Conservation (phyloP, 2,329 filamentous ascomycete species). For the Fusarium denticulatum region DNA sequence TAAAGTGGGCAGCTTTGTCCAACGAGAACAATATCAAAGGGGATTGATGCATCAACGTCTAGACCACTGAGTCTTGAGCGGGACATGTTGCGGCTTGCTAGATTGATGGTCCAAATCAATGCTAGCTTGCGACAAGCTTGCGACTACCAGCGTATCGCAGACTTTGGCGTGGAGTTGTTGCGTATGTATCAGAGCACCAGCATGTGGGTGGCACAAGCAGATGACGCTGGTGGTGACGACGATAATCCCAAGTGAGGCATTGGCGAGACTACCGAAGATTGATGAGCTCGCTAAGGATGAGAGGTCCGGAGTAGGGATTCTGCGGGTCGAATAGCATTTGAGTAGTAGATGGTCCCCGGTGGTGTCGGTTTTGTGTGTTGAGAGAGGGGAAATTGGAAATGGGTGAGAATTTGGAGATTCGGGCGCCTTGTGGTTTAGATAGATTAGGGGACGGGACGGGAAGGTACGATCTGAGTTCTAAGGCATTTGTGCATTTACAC, state of each 20-base stretch:
- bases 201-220: constrained; percentile 33
- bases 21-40: not conserved
- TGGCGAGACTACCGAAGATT: constrained; percentile 14
- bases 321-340: not conserved
- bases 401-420: constrained; percentile 27
- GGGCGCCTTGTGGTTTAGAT: constrained; percentile 30
- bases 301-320: not conserved
- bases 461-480: constrained; percentile 17
- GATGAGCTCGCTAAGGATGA: constrained; percentile 1
- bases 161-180: constrained; percentile 4
- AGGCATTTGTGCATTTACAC: constrained; percentile 47
- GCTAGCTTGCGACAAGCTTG: not conserved
- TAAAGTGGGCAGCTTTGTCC: constrained; percentile 26
- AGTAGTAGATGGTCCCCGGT: not conserved
- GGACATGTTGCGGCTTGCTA: not conserved
- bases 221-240: constrained; percentile 36
- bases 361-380: not conserved
- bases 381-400: constrained; percentile 17
- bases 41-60: not conserved
- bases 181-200: constrained; percentile 17
- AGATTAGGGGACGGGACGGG: not conserved
- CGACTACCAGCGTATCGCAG: not conserved
- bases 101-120: not conserved
- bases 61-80: not conserved
- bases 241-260: constrained; percentile 17